These are phyloP conservation scores for Discostella stelligera DNA, from an alignment of 352 stramenopile genomes.

Conservation along the genomic window DNA sequence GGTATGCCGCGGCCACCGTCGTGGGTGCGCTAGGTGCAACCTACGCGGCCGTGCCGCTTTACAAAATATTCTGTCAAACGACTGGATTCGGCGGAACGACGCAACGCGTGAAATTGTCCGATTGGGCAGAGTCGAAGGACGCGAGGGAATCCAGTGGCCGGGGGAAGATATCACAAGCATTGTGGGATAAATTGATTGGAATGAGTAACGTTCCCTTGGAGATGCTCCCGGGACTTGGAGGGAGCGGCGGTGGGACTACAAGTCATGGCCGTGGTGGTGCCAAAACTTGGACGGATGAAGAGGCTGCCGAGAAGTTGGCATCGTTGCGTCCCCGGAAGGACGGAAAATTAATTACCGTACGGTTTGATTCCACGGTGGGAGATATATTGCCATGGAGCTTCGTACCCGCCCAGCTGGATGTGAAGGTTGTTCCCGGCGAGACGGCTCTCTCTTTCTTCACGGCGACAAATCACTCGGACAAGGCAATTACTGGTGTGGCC, in stretches of 20 bases:
- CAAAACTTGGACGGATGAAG: conserved; percentile 81
- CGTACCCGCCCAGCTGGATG: conserved; percentile 91
- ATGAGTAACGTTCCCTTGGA: conserved; percentile 48
- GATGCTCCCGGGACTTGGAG: conserved; percentile 39
- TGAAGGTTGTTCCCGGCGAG: conserved; percentile 94
- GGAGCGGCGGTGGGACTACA: not conserved
- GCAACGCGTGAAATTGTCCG: conserved; percentile 76
- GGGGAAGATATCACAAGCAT: conserved; percentile 33
- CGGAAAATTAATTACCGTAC: conserved; percentile 91
- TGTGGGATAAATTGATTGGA: conserved; percentile 49
- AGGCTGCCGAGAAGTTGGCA: conserved; percentile 66
- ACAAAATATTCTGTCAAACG: conserved; percentile 99
- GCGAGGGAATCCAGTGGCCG: conserved; percentile 32
- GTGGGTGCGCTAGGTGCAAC: conserved; percentile 91
- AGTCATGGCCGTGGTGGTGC: conserved; percentile 37
- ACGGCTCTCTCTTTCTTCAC: conserved; percentile 99
- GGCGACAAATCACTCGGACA: conserved; percentile 94
- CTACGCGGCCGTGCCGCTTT: conserved; percentile 96
- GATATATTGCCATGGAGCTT: conserved; percentile 96
- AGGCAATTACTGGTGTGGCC: conserved; percentile 97
- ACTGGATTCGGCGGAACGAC: conserved; percentile 96
- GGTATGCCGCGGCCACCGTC: conserved; percentile 92
- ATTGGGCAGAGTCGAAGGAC: conserved; percentile 44
- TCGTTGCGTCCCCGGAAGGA: conserved; percentile 88
- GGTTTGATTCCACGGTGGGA: conserved; percentile 93